These are phyloP conservation scores for Ichthyophthirius multifiliis DNA, from an alignment of 169 alveolate genomes.

Conservation along the genomic window DNA sequence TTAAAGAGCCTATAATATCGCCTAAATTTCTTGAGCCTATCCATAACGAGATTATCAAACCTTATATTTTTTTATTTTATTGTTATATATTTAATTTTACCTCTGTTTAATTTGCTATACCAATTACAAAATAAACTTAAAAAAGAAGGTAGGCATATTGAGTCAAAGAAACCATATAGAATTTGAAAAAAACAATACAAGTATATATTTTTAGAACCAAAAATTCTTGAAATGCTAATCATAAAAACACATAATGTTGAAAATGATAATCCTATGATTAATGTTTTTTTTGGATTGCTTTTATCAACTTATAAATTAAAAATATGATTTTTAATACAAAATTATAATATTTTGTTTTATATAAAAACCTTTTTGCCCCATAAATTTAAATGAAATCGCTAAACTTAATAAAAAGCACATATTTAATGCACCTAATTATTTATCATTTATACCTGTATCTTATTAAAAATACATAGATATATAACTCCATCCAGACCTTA, in stretches of 20 bases:
- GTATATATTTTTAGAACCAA: not conserved
- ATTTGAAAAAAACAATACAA: not conserved
- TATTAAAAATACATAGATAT: not conserved
- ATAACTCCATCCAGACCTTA: conserved; percentile 11
- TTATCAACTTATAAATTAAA: not conserved
- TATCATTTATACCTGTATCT: not conserved
- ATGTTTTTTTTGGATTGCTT: not conserved
- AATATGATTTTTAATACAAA: not conserved
- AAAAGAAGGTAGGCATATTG: not conserved
- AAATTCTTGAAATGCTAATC: not conserved
- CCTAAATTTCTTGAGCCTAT: not conserved
- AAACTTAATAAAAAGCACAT: not conserved
- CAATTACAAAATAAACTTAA: not conserved
- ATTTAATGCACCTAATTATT: not conserved
- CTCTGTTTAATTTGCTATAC: not conserved
- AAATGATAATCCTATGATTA: not conserved
- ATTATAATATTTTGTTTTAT: not conserved
- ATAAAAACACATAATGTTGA: not conserved
- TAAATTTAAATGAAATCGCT: not conserved
- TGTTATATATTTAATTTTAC: not conserved
- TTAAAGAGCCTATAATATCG: not conserved
- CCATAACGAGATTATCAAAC: not conserved
- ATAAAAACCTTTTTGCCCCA: not conserved
- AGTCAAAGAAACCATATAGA: not conserved
- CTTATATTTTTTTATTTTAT: not conserved